Conservation (phyloP, 768 basidiomycete genomes). For the Leccinum arenicola region DNA sequence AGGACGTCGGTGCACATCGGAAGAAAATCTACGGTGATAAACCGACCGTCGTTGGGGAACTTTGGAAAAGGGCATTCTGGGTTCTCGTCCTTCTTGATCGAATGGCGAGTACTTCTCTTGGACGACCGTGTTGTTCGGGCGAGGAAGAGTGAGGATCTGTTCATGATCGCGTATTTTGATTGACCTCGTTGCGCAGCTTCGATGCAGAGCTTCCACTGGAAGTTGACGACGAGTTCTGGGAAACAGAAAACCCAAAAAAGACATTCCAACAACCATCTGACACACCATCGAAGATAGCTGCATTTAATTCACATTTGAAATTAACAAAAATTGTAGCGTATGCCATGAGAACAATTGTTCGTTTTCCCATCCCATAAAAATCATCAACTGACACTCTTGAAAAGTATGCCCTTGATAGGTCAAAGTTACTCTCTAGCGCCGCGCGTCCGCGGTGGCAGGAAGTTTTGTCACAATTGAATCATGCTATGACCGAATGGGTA, state of each 20-base stretch:
- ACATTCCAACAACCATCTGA: conserved; percentile 68
- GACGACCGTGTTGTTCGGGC: conserved; percentile 52
- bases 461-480: conserved; percentile 64
- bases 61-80: conserved; percentile 83
- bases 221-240: conserved; percentile 83
- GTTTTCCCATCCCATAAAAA: conserved; percentile 19
- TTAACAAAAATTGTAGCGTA: conserved; percentile 70
- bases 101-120: conserved; percentile 48
- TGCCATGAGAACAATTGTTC: conserved; percentile 64
- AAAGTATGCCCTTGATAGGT: conserved; percentile 69
- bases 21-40: conserved; percentile 50
- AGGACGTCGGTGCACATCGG: conserved; percentile 77
- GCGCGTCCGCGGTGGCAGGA: conserved; percentile 53
- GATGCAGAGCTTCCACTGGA: conserved; percentile 80
- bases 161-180: neutral
- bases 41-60: conserved; percentile 56
- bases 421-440: conserved; percentile 51
- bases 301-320: conserved; percentile 63
- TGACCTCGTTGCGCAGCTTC: conserved; percentile 50
- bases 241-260: conserved; percentile 42
- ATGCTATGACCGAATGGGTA: conserved; percentile 70
- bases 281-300: conserved; percentile 54
- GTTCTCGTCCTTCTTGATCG: conserved; percentile 61
- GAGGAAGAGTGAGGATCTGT: conserved; percentile 62
- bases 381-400: conserved; percentile 5